Percentiles rank a stretch among this genome's conserved stretches.
Conservation (phyloP, 192 early-diverging fungal species). For the Coemansia reversa region DNA sequence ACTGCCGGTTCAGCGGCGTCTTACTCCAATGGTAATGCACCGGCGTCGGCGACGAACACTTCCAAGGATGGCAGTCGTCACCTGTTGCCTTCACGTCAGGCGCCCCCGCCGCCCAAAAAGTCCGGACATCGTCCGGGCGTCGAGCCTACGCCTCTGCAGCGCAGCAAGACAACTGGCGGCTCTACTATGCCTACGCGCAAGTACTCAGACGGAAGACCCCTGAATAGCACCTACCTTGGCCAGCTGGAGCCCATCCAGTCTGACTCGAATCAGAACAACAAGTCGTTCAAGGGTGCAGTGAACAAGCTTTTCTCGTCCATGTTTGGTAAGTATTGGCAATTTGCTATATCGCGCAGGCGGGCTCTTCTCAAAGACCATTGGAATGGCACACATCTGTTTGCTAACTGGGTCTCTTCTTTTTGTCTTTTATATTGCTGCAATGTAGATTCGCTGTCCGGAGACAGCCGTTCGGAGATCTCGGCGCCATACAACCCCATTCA, state of each 20-base stretch:
- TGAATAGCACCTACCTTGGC: slow-evolving; percentile 54
- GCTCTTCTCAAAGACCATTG: not conserved
- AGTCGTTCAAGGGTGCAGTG: slow-evolving; percentile 55
- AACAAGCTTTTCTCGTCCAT: slow-evolving; percentile 56
- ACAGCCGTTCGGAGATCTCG: slow-evolving; percentile 86
- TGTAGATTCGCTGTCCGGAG: slow-evolving; percentile 59
- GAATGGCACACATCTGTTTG: not conserved
- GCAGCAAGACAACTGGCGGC: slow-evolving; percentile 53
- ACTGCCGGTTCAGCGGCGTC: slow-evolving; percentile 15
- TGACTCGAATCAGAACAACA: slow-evolving; percentile 39
- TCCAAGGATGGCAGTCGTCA: slow-evolving; percentile 1
- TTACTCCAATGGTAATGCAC: slow-evolving; percentile 30
- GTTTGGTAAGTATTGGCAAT: slow-evolving; percentile 42
- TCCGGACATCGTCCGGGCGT: slow-evolving; percentile 30
- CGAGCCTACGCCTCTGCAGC: slow-evolving; percentile 34
- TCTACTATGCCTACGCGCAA: slow-evolving; percentile 44
- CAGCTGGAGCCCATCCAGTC: slow-evolving; percentile 53
- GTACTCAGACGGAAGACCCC: slow-evolving; percentile 48
- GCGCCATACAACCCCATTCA: slow-evolving; percentile 95
- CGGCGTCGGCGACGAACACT: not conserved
- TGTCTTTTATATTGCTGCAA: not conserved
- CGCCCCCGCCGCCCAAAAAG: slow-evolving; percentile 53
- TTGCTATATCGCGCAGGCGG: not conserved
- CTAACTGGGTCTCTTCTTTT: not conserved
- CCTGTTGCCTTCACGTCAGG: slow-evolving; percentile 40